Base-by-base conservation (phyloP, 495 filamentous ascomycete species). In the Penicillium roqueforti region DNA sequence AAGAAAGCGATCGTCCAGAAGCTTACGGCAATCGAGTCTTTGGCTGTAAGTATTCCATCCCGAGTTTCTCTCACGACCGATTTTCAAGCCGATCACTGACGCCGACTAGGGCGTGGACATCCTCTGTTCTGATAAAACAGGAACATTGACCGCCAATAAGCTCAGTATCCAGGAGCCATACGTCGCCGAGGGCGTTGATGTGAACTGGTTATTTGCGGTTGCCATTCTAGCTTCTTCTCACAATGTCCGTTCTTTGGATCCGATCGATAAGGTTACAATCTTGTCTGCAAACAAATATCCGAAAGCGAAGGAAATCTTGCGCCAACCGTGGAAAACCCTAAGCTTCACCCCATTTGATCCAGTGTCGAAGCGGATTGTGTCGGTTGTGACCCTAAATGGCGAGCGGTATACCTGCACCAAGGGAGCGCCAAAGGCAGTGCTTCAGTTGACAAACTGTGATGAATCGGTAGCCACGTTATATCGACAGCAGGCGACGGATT, bases 1-100 rank as follows among this genome's bases (percentile, higher is more conserved):
- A 93, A 95, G 78, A 90, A 95, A 75, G 91, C 91, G 26, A 96
- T 96, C 63, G 91, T 96, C 62, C 91, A 96, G 77, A 96, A 95
- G 78, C 83, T 96, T 47, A 91, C 88, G 39, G 91, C 91, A 48
- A 96, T 96, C 55, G 91, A 96, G 75, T 96, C 91, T 22, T 76
- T 96, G 51, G 91, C 91, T 62, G 82, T 80, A 72, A 36, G 76
- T 70, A n/a, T n/a, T n/a, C n/a, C n/a, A n/a, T n/a, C n/a, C n/a
- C n/a, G n/a, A n/a, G n/a, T n/a, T n/a, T n/a, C n/a, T n/a, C n/a
- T n/a, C n/a, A n/a, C n/a, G n/a, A n/a, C n/a, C n/a, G n/a, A n/a
- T n/a, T n/a, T n/a, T n/a, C n/a, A n/a, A n/a, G n/a, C n/a, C n/a
- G n/a, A n/a, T n/a, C n/a, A 25, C 57, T 67, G 44, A 67, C 29